Percentiles rank a stretch among this genome's conserved stretches.
phyloP scores from a whole-genome alignment of 2,329 filamentous ascomycete species.

The Alternaria triticimaculans region DNA sequence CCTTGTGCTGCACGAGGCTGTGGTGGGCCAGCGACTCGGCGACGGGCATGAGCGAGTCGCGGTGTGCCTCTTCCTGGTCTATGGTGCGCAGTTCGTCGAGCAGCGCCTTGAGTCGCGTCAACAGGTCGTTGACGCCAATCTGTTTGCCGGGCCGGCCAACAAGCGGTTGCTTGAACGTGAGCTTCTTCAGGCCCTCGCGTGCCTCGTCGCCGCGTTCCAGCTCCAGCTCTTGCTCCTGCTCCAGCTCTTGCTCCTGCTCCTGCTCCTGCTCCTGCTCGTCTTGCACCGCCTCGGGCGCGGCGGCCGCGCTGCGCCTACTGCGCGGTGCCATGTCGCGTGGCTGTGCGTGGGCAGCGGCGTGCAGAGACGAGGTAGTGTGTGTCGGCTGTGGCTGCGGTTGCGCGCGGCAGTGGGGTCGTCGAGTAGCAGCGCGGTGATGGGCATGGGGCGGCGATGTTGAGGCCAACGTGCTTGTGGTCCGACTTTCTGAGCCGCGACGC shows the following conservation, averaged over 20 bases:
- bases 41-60: constrained; percentile 81
- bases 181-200: constrained; percentile 50
- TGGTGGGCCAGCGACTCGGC: constrained; percentile 83
- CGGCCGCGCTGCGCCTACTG: constrained; percentile 47
- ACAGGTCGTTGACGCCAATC: constrained; percentile 81
- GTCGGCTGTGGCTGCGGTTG: background rate
- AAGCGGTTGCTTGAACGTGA: constrained; percentile 84
- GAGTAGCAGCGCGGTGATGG: constrained; percentile 22
- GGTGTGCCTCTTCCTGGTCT: constrained; percentile 85
- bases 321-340: constrained; percentile 48
- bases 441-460: constrained; percentile 12
- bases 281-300: constrained; percentile 39
- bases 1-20: constrained; percentile 87
- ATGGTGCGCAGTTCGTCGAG: constrained; percentile 82
- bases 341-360: constrained; percentile 27
- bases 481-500: constrained; percentile 23
- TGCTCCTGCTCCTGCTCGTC: constrained; percentile 30
- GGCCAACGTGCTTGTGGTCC: constrained; percentile 4
- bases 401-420: constrained; percentile 14
- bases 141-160: constrained; percentile 92
- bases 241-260: constrained; percentile 30
- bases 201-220: constrained; percentile 52
- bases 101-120: constrained; percentile 80
- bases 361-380: background rate
- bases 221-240: constrained; percentile 35